Evolutionary conservation across 2,329 filamentous ascomycete genomes (phyloP), one percentile per base, ranked within the genome.

Genomic region (Cyanodermella asteris): DNA sequence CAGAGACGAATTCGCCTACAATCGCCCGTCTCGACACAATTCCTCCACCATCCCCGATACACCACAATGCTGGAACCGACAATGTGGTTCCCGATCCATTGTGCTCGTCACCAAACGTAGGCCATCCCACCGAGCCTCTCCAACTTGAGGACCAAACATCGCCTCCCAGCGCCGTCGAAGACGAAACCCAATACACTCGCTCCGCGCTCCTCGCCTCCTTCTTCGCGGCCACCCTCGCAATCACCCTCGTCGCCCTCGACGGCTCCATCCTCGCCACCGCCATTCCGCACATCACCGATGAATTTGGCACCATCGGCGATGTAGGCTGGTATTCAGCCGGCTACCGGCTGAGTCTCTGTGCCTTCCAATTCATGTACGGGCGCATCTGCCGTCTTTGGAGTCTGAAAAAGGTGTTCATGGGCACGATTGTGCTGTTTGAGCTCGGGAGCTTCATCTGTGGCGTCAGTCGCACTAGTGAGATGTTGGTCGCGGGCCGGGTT

Each of bases 301-400:
- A 53, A 14, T 58, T 59, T 35, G 38, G 55, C 16, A 48, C 50
- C 3, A 37, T 56, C 16, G 38, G 43, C 4, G 53, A 58, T 30
- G 44, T 59, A 4, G 51, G 51, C 17, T 59, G 55, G 54, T 58
- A 58, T 31, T 49, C 49, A 13, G 48, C 46, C 18, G 41, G 49
- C 3, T 54, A 53, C 31, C 37, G 54, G 5, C 37, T 58, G 11
- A 52, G 51, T 2, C 45, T 40, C 3, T 49, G 45, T 29, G 41
- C 47, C 3, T 16, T 28, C 13, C 22, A 27, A 13, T 14, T 14
- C 9, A 13, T 16, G n/a, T 26, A 11, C 20, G 26, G 22, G 15
- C n/a, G 13, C 12, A 9, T 16, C 8, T 28, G n/a, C 19, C 9
- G 11, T n/a, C 13, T 14, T 16, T 16, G 15, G 5, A 14, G 12